phyloP scores from a whole-genome alignment of 2,329 filamentous ascomycete genomes.

The Cucurbitaria berberidis region DNA sequence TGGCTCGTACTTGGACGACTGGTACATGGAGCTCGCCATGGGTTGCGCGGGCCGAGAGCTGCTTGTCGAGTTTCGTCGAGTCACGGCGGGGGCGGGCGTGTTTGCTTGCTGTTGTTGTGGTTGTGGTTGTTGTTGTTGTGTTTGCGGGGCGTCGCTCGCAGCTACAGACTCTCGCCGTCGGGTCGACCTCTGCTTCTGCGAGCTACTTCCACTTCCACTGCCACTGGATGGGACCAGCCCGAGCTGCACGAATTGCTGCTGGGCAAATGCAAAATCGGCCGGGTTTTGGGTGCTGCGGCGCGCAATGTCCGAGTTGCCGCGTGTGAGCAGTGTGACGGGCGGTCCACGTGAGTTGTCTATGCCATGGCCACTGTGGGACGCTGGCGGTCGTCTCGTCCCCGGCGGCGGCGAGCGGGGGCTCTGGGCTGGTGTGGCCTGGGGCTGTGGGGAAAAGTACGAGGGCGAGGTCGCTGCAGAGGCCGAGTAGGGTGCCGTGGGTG shows the following conservation, averaged over 20 bases:
- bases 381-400: slow-evolving; percentile 50
- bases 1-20: slow-evolving; percentile 41
- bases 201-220: too few species aligned
- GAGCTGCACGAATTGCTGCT: slow-evolving; percentile 34
- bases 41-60: slow-evolving; percentile 24
- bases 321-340: slow-evolving; percentile 58
- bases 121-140: too few species aligned
- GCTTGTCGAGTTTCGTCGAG: slow-evolving; percentile 28
- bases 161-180: slow-evolving; percentile 22
- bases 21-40: slow-evolving; percentile 41
- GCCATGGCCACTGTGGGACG: slow-evolving; percentile 57
- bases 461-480: slow-evolving; percentile 26
- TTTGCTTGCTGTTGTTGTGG: slow-evolving; percentile 21
- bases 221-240: slow-evolving; percentile 33
- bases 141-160: slow-evolving; percentile 22
- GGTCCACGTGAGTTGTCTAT: slow-evolving; percentile 59
- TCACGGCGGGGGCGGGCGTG: slow-evolving; percentile 16
- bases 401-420: slow-evolving; percentile 43
- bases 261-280: slow-evolving; percentile 34
- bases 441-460: slow-evolving; percentile 44
- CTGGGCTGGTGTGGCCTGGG: slow-evolving; percentile 28
- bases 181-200: slow-evolving; percentile 14
- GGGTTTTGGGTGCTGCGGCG: slow-evolving; percentile 38
- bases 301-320: slow-evolving; percentile 44
- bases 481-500: slow-evolving; percentile 30